These are phyloP conservation scores for Fusarium marasasianum DNA, from an alignment of 2,329 filamentous ascomycete species.

Conservation along the genomic window DNA sequence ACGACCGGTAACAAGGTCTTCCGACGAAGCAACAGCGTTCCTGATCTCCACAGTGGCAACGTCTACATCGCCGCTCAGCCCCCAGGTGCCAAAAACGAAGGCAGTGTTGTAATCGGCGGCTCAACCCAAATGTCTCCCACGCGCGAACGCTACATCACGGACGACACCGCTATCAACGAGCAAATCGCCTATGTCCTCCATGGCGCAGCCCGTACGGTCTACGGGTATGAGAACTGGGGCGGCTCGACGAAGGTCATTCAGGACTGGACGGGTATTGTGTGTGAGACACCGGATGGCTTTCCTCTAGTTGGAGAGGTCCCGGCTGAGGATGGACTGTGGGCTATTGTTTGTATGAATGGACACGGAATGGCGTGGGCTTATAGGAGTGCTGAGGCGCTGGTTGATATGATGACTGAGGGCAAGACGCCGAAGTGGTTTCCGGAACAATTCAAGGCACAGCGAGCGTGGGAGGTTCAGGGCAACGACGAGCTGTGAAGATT, in stretches of 20 bases:
- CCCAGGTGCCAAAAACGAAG: neutral
- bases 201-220: constrained; percentile 10
- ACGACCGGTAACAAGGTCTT: neutral
- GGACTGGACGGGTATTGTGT: constrained; percentile 22
- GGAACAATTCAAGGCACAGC: constrained; percentile 15
- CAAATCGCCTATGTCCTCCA: constrained; percentile 11
- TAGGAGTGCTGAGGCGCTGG: constrained; percentile 21
- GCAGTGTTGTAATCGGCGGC: constrained; percentile 11
- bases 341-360: constrained; percentile 24
- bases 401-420: constrained; percentile 26
- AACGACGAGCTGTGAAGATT: neutral
- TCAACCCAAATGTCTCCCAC: constrained; percentile 23
- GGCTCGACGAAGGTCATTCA: constrained; percentile 15
- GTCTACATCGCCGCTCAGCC: constrained; percentile 21
- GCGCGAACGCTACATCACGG: neutral
- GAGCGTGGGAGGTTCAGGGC: constrained; percentile 4
- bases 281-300: constrained; percentile 14
- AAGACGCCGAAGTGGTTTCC: constrained; percentile 26
- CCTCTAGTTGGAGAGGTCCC: constrained; percentile 16
- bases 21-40: constrained; percentile 8
- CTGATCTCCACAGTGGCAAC: constrained; percentile 14
- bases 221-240: constrained; percentile 16
- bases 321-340: constrained; percentile 21
- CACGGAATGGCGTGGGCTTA: constrained; percentile 29
- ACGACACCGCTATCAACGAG: constrained; percentile 15